Conservation (phyloP, 177 flowering plant species). For the Tripterygium wilfordii region DNA sequence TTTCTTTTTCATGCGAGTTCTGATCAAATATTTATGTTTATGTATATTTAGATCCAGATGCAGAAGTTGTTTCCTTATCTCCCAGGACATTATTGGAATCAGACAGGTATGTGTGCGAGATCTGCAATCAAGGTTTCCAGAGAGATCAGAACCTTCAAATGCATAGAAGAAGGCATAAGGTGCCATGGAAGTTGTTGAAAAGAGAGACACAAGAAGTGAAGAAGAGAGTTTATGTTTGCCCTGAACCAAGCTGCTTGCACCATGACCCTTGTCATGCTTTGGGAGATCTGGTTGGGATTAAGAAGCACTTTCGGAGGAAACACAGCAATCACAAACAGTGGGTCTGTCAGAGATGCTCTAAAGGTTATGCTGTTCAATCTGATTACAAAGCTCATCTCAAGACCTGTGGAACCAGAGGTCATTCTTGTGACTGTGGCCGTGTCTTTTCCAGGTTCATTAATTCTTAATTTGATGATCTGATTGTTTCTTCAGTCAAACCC, state of each 20-base stretch:
- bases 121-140: constrained; percentile 69
- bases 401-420: constrained; percentile 67
- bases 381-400: constrained; percentile 70
- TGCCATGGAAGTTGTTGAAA: constrained; percentile 62
- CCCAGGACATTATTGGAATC: constrained; percentile 58
- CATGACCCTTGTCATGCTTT: constrained; percentile 62
- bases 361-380: constrained; percentile 62
- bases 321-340: constrained; percentile 59
- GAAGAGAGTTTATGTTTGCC: constrained; percentile 62
- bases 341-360: constrained; percentile 57
- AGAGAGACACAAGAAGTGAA: constrained; percentile 28
- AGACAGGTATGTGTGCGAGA: constrained; percentile 63
- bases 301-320: constrained; percentile 59
- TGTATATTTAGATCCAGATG: constrained; percentile 51
- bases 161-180: constrained; percentile 65
- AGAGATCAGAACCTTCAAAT: constrained; percentile 71
- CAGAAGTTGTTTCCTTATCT: constrained; percentile 61
- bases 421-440: constrained; percentile 68
- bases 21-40: too few relatives aligned
- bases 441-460: constrained; percentile 78
- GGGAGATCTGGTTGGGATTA: constrained; percentile 66
- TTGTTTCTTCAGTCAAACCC: too few relatives aligned
- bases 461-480: too few relatives aligned
- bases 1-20: too few relatives aligned
- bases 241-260: constrained; percentile 59